Evolutionary conservation across 2,329 filamentous ascomycete species (phyloP).

Genomic region (Ploettnerulaceae sp.): DNA sequence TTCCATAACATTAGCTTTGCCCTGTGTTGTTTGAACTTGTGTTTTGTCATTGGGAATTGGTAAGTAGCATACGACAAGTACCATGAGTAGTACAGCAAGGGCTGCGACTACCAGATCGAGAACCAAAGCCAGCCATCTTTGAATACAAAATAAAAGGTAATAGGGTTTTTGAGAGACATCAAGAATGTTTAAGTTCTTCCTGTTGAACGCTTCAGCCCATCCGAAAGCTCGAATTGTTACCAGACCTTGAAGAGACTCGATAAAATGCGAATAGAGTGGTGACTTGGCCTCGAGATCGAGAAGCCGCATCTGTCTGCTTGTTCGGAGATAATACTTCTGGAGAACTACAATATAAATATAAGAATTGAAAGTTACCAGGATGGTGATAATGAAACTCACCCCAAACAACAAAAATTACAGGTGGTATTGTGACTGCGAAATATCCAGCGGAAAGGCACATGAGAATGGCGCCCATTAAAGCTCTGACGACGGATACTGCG

Average conservation of each 20-base stretch:
- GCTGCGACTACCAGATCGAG: conserved; percentile 19
- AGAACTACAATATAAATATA: conserved; percentile 11
- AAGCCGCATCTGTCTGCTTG: conserved; percentile 46
- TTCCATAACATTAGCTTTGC: no score
- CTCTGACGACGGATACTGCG: neutral
- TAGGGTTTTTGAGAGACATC: conserved; percentile 52
- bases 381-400: conserved; percentile 29
- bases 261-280: conserved; percentile 45
- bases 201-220: conserved; percentile 40
- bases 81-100: conserved; percentile 32
- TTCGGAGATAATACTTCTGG: conserved; percentile 44
- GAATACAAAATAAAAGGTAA: conserved; percentile 52
- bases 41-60: no score
- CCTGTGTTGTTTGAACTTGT: no score
- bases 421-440: no score
- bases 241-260: conserved; percentile 42
- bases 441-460: conserved; percentile 2
- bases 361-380: conserved; percentile 4
- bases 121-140: conserved; percentile 50
- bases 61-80: conserved; percentile 36
- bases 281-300: conserved; percentile 43
- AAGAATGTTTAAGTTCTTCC: conserved; percentile 44
- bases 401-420: no score
- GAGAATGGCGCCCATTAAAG: neutral
- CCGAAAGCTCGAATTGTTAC: conserved; percentile 37